Base-by-base conservation (phyloP, 2,329 filamentous ascomycete species). In the Myriangium duriaei region DNA sequence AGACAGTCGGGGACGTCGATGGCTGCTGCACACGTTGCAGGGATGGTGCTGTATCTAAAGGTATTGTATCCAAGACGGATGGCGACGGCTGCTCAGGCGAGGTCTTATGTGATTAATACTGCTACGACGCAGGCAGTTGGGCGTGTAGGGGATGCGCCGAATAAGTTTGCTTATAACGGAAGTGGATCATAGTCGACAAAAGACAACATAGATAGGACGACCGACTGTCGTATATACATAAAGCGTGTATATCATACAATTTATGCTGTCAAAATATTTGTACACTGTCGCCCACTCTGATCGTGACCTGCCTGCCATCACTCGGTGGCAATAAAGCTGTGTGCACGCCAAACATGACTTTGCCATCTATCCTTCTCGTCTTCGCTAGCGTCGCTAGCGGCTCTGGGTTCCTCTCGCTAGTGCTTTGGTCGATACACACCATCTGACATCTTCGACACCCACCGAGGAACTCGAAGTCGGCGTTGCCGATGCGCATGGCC, bases 361-460 rank as follows among this genome's bases (percentile, higher is more conserved):
- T 86, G 2, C 86, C 84, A 36, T 82, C 76, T 45, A 84, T 76
- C 40, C 83, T 74, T 48, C 91, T 73, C 9, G 84, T 93, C 64
- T 92, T 94, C 2, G 82, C 79, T 42, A 98, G 62, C 1, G 86
- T 95, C 3, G 81, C 73, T 53, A 91, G 93, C 0, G 91, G 91
- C 57, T 96, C 91, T 45, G 85, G 76, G 45, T 77, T 75, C 55
- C 76, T 81, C 45, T 76, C 69, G 0, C 77, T 86, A 10, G 80
- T 94, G 32, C 76, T 66, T 56, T 95, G 91, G 52, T 98, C 79
- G 32, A 96, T 75, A 54, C 88, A 95, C 7, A 98, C 80, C 87
- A 98, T 96, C 56, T 94, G 86, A 50, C 91, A 98, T 42, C 91
- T 68, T 43, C 85, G 74, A 52, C 91, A 98, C 3, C 81, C 74